Conservation (phyloP, 2,329 filamentous ascomycete genomes). For the Trichoderma atrobrunneum region DNA sequence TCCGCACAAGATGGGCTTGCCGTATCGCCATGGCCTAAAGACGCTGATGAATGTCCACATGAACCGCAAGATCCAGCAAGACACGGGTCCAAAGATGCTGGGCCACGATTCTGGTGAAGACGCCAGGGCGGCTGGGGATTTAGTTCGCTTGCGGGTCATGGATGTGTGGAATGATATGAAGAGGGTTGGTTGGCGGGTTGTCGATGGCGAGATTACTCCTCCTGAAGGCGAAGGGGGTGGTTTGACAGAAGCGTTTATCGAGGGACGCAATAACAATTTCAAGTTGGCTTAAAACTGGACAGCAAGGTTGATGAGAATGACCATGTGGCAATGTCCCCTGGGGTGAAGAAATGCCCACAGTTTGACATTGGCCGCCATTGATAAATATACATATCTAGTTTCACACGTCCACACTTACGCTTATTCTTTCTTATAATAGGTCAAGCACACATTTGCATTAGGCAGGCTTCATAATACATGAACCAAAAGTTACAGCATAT, state of each 20-base stretch:
- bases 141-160: constrained; percentile 70
- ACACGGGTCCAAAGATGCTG: constrained; percentile 44
- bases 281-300: not conserved
- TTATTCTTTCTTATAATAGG: not conserved
- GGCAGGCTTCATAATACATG: not conserved
- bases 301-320: not conserved
- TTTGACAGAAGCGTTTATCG: constrained; percentile 41
- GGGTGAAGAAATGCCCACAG: not conserved
- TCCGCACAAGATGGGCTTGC: constrained; percentile 73
- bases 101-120: constrained; percentile 95
- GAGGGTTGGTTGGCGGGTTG: constrained; percentile 63
- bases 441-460: not conserved
- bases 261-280: constrained; percentile 24
- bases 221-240: constrained; percentile 32
- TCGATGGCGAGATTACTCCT: constrained; percentile 46
- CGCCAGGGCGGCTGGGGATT: constrained; percentile 80
- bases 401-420: not conserved
- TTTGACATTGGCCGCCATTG: not conserved
- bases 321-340: not conserved
- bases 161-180: constrained; percentile 68
- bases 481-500: not conserved
- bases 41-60: constrained; percentile 68
- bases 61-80: constrained; percentile 74
- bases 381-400: not conserved
- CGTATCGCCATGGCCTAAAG: constrained; percentile 75